Percentiles rank a stretch among this genome's conserved stretches.
phyloP scores from a whole-genome alignment of 495 filamentous ascomycete genomes.

The Penicillium cinerascens region DNA sequence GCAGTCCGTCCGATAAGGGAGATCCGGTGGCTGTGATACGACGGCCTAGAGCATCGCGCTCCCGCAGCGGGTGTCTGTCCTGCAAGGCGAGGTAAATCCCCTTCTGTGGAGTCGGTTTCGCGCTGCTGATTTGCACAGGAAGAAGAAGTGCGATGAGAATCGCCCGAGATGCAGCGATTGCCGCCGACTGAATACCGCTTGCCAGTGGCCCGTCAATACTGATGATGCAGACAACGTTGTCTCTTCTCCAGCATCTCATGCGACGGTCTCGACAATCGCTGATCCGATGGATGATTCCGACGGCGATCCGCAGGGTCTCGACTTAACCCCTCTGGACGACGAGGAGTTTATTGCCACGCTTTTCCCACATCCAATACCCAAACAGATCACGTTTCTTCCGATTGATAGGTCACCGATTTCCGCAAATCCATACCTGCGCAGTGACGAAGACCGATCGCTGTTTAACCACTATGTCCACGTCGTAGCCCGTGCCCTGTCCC shows the following conservation, averaged over 20 bases:
- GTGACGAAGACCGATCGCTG: conserved; percentile 23
- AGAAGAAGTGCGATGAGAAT: conserved; percentile 30
- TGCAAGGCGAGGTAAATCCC: conserved; percentile 26
- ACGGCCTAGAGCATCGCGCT: conserved; percentile 28
- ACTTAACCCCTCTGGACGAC: conserved; percentile 8
- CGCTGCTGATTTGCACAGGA: conserved; percentile 7
- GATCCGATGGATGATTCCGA: conserved; percentile 13
- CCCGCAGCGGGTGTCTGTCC: conserved; percentile 26
- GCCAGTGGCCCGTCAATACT: conserved; percentile 15
- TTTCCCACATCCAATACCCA: conserved; percentile 18
- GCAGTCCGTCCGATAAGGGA: conserved; percentile 13
- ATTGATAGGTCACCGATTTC: conserved; percentile 7
- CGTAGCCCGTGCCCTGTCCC: conserved; percentile 23
- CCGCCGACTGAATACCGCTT: conserved; percentile 24
- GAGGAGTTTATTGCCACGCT: conserved; percentile 24
- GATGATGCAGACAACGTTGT: background rate
- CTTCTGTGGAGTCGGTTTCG: background rate
- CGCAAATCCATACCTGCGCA: conserved; percentile 20
- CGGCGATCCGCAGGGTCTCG: conserved; percentile 5
- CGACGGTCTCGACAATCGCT: background rate
- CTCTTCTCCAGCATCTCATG: conserved; percentile 3
- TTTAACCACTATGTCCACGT: conserved; percentile 32
- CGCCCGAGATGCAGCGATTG: conserved; percentile 27
- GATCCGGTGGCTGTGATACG: conserved; percentile 2
- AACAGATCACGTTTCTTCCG: background rate